Base-by-base conservation (phyloP, 495 filamentous ascomycete genomes). In the Thermothielavioides terrestris region DNA sequence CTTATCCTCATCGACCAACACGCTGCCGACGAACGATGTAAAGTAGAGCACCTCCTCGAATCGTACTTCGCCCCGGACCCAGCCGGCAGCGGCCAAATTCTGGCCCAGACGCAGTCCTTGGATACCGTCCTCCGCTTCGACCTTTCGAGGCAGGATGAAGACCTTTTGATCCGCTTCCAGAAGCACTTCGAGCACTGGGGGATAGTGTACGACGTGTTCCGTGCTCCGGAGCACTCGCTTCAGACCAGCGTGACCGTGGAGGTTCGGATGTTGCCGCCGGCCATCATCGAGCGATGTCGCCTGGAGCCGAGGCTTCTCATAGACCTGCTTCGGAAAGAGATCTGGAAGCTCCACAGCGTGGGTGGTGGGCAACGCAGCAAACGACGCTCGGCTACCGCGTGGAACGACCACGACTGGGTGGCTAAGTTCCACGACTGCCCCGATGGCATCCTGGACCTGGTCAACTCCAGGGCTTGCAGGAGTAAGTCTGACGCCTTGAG, bases 1-100 rank as follows among this genome's bases (percentile, higher is more conserved):
- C 69, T 98, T 1, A 76, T 94, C 0, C 72, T 96, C 9, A 77
- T 98, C 37, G 92, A 98, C 62, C 92, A 98, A 57, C 92, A 98
- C 62, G 92, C 92, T 9, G 92, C 91, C 1, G 88, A 94, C 65
- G 92, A 98, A 65, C 77, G 92, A 17, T 84, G 85, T 58, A 79
- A 84, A 6, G 77, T 96, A 7, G 92, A 98, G 64, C 60, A 60
- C 0, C 72, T 98, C 30, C 67, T 78, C 62, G 46, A 50, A 6
- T 39, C 49, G 6, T 77, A 76, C 42, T 72, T 73, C 38, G 32
- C 12, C 1, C 28, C 15, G 0, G 46, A 48, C 11, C 31, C 53
- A 21, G 4, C 39, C 10, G 22, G 17, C 5, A 3, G 2, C n/a
- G 42, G 22, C 2, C 28, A 25, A 11, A 4, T 38, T 14, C 39